Base-by-base conservation (phyloP, 805 yeast species). In the Debaryomyces prosopidis region DNA sequence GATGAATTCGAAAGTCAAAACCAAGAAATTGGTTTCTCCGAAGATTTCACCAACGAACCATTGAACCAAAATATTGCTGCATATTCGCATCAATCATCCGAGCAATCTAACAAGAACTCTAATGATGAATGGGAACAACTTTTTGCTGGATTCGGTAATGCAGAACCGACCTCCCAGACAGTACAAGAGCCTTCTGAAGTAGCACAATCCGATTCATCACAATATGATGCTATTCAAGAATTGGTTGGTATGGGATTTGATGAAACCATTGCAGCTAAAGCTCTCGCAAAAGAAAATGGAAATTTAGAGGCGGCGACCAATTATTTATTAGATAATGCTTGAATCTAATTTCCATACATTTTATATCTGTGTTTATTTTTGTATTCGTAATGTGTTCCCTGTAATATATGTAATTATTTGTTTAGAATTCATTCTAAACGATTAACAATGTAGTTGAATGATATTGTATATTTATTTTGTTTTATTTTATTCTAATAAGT, bases 61-160 rank as follows among this genome's bases (percentile, higher is more conserved):
- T 20, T 49, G 14, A 33, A 39, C 35, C 27, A 39, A 7, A 38
- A 18, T 30, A 27, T 20, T 31, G 32, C 20, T n/a, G 7, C 15
- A 7, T 27, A n/a, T 15, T 14, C 32, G 12, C 12, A 8, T 8
- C 27, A 27, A 15, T 23, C 15, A 17, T 16, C 32, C 8, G 17
- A 15, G 9, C 19, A 17, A 12, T 12, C 27, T 3, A 27, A 16
- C 18, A 19, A 18, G 30, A 31, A 23, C 15, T 30, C 57, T 26
- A 77, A 74, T 43, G 96, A 89, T 57, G 97, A 90, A 63, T 90
- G 97, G 97, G 96, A 90, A 58, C 91, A 89, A 67, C 77, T 90
- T 19, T 90, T 90, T 69, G 92, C 95, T 3, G 96, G 95, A 0
- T 87, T 88, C 61, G 91, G 92, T 14, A 85, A 85, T 49, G 58